Evolutionary conservation across 2,329 filamentous ascomycete genomes (phyloP).

Genomic region (Xylariaceae sp.): DNA sequence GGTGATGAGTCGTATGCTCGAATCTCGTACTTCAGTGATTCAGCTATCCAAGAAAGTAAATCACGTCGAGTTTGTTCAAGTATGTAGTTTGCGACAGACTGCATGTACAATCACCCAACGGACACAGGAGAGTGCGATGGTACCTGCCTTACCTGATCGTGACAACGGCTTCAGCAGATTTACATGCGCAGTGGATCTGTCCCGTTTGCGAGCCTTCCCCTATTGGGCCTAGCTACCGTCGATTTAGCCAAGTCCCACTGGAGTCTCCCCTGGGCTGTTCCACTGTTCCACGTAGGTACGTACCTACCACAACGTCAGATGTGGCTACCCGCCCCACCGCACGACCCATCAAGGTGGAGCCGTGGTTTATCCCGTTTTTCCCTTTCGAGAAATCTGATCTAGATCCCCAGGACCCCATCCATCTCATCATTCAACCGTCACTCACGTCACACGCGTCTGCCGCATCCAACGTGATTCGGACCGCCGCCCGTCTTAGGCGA

Average conservation of each 20-base stretch:
- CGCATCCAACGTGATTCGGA: not conserved
- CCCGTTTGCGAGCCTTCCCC: not conserved
- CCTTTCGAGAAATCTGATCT: slow-evolving; percentile 17
- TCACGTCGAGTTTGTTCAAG: too few species aligned
- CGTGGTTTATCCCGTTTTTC: slow-evolving; percentile 19
- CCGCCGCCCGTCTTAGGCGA: not conserved
- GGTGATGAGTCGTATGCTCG: too few species aligned
- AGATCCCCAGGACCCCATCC: not conserved
- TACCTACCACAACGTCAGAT: not conserved
- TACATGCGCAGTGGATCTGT: not conserved
- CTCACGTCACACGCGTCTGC: not conserved
- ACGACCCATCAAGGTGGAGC: not conserved
- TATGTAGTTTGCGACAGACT: too few species aligned
- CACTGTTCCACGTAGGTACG: not conserved
- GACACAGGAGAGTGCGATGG: too few species aligned
- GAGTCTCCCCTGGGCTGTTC: not conserved
- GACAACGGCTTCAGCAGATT: too few species aligned
- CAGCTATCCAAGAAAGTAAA: too few species aligned
- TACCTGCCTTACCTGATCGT: too few species aligned
- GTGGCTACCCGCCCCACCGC: not conserved
- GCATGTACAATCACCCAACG: too few species aligned
- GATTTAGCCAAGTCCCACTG: not conserved
- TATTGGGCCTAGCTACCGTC: not conserved
- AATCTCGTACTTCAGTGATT: too few species aligned
- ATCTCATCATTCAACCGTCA: not conserved